Conservation (phyloP, 495 filamentous ascomycete genomes). For the Penicillium angulare region DNA sequence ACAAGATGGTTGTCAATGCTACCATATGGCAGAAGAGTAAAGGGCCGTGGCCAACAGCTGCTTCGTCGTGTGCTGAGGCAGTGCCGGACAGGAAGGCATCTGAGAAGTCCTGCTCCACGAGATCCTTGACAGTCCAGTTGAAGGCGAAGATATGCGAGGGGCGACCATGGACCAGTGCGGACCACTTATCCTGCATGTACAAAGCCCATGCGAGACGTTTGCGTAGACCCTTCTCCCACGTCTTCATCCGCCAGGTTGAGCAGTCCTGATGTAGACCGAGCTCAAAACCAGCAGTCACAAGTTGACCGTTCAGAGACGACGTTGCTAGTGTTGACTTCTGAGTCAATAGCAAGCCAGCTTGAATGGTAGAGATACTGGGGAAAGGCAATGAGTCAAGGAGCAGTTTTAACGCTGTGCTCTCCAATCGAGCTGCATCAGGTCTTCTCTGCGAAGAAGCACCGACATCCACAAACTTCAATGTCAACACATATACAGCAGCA, state of each 20-base stretch:
- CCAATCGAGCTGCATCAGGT: slow-evolving; percentile 73
- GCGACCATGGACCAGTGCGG: slow-evolving; percentile 54
- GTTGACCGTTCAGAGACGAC: slow-evolving; percentile 80
- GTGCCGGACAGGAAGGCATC: slow-evolving; percentile 36
- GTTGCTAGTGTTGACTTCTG: slow-evolving; percentile 86
- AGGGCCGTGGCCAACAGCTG: slow-evolving; percentile 42
- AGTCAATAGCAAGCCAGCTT: slow-evolving; percentile 84
- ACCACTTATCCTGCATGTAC: slow-evolving; percentile 63
- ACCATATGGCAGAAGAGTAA: slow-evolving; percentile 60
- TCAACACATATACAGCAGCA: slow-evolving; percentile 85
- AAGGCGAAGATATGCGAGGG: slow-evolving; percentile 54
- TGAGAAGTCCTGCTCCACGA: slow-evolving; percentile 52
- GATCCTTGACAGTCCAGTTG: slow-evolving; percentile 57
- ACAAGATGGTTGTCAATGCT: slow-evolving; percentile 56
- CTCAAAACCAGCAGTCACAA: slow-evolving; percentile 55
- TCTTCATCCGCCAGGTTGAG: slow-evolving; percentile 52
- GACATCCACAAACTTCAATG: slow-evolving; percentile 85
- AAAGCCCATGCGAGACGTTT: slow-evolving; percentile 59
- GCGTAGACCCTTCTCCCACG: slow-evolving; percentile 54
- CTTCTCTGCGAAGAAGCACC: slow-evolving; percentile 65
- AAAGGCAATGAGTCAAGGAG: slow-evolving; percentile 75
- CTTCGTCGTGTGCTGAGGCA: slow-evolving; percentile 34
- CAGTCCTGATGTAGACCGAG: slow-evolving; percentile 59
- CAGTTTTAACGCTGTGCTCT: slow-evolving; percentile 70
- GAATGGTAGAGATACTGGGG: slow-evolving; percentile 89